These are phyloP conservation scores for Tagetes erecta DNA, from an alignment of 129 eudicot species.

Conservation along the genomic window DNA sequence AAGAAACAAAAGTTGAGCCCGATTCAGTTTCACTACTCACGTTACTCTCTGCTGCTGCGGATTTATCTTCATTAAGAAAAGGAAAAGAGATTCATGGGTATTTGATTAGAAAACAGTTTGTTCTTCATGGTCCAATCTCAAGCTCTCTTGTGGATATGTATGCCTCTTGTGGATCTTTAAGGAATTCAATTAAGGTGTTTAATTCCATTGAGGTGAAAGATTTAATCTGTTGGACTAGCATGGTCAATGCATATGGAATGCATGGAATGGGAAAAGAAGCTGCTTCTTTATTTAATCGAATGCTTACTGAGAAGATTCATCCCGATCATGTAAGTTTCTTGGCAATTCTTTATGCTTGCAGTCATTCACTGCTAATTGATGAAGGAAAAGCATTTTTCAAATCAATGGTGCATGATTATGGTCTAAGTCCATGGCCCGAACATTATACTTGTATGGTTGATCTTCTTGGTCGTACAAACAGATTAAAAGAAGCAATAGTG, in stretches of 20 bases:
- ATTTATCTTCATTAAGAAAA: slow-evolving; percentile 61
- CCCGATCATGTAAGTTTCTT: slow-evolving; percentile 83
- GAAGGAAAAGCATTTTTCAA: slow-evolving; percentile 58
- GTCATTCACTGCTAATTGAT: slow-evolving; percentile 68
- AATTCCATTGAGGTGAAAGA: slow-evolving; percentile 41
- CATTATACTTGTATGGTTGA: slow-evolving; percentile 88
- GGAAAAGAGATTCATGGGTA: slow-evolving; percentile 86
- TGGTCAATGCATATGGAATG: slow-evolving; percentile 82
- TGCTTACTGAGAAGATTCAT: slow-evolving; percentile 46
- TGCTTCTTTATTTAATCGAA: slow-evolving; percentile 45
- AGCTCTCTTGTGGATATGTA: slow-evolving; percentile 87
- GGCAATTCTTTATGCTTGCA: slow-evolving; percentile 81
- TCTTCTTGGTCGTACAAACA: slow-evolving; percentile 76
- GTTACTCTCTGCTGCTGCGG: slow-evolving; percentile 58
- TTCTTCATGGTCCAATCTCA: slow-evolving; percentile 43
- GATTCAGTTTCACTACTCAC: slow-evolving; percentile 50
- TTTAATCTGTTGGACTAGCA: slow-evolving; percentile 67
- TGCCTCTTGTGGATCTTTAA: slow-evolving; percentile 67
- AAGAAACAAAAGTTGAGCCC: slow-evolving; percentile 41
- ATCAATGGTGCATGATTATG: slow-evolving; percentile 49
- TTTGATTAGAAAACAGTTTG: slow-evolving; percentile 47
- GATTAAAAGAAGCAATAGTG: slow-evolving; percentile 62
- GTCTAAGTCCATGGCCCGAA: slow-evolving; percentile 81
- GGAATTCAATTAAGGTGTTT: slow-evolving; percentile 50
- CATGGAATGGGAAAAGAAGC: slow-evolving; percentile 71